A percentile compares a stretch with the other conserved stretches of the same genome.
Evolutionary conservation across 768 basidiomycete species (phyloP).

Genomic region (Suillus hirtellus): DNA sequence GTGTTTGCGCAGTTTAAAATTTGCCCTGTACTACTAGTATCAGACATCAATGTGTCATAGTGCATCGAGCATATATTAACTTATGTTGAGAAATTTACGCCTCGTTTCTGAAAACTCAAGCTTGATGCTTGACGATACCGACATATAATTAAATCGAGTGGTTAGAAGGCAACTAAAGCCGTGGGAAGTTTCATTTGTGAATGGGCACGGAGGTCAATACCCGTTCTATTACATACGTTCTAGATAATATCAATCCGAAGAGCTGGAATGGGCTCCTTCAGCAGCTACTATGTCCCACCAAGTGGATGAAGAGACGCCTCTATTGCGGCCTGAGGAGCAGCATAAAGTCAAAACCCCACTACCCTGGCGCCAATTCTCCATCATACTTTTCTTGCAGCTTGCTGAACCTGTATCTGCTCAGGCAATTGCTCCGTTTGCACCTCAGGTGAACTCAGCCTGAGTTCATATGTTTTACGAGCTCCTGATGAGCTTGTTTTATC

Average conservation of each 20-base stretch:
- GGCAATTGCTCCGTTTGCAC: constrained; percentile 59
- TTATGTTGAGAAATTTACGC: no score
- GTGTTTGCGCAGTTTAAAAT: no score
- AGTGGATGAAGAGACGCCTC: constrained; percentile 38
- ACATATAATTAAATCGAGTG: no score
- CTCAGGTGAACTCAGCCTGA: constrained; percentile 44
- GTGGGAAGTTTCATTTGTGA: background rate
- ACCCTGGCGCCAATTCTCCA: constrained; percentile 47
- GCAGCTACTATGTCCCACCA: background rate
- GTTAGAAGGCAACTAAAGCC: background rate
- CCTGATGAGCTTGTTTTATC: background rate
- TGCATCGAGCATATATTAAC: no score
- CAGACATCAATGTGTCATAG: no score
- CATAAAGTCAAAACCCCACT: constrained; percentile 37
- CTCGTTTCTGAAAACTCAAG: no score
- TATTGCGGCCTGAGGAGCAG: constrained; percentile 25
- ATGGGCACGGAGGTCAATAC: background rate
- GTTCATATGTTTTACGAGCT: background rate
- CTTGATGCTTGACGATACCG: no score
- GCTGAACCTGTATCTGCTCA: constrained; percentile 51
- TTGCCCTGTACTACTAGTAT: no score
- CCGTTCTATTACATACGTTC: background rate
- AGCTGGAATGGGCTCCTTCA: background rate
- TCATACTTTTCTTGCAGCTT: constrained; percentile 48
- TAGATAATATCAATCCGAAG: background rate